Evolutionary conservation across 2,329 filamentous ascomycete genomes (phyloP), one percentile per base, ranked within the genome.

Genomic region (Aspergillus aculeatinus): DNA sequence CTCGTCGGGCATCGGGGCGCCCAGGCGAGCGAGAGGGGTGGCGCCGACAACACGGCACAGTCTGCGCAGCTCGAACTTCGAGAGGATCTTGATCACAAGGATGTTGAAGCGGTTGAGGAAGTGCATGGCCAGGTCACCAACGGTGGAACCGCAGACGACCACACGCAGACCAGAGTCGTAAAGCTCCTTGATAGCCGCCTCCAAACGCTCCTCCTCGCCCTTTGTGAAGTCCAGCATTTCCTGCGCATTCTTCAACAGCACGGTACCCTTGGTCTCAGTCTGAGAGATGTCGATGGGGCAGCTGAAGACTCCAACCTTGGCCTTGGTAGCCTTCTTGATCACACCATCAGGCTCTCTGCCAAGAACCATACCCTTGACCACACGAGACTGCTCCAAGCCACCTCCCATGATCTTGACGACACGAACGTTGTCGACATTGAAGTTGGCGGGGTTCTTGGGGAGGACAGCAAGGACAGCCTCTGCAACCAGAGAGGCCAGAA

Each of bases 331-430:
- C 82, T 96, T 96, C 85, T 96, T 98, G 76, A 97, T 82, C 16
- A 85, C 85, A 69, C 94, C 93, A 73, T 96, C 89, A n/a, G 95
- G 95, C 79, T 96, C 91, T 74, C 96, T 90, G 71, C 92, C 89
- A 75, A 99, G 98, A 55, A 99, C 96, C 95, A 99, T 99, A 67
- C 95, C 95, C 83, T 91, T 96, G 62, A 99, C 89, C 14, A 99
- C 94, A 67, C 87, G 88, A 77, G 92, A 96, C 81, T 99, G 93
- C 72, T 96, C 91, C 73, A 99, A 82, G 75, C 90, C 92, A 66
- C 95, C 94, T 70, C 95, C 95, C 94, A 99, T 98, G 72, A 99
- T 99, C 85, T 99, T 99, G 70, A 99, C 96, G 60, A 99, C 96
- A 62, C 95, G 91, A 71, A 99, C 89, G 78, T 99, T 99, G 83